Base-by-base conservation (phyloP, 2,329 filamentous ascomycete species). In the Aphanoascus verrucosus region DNA sequence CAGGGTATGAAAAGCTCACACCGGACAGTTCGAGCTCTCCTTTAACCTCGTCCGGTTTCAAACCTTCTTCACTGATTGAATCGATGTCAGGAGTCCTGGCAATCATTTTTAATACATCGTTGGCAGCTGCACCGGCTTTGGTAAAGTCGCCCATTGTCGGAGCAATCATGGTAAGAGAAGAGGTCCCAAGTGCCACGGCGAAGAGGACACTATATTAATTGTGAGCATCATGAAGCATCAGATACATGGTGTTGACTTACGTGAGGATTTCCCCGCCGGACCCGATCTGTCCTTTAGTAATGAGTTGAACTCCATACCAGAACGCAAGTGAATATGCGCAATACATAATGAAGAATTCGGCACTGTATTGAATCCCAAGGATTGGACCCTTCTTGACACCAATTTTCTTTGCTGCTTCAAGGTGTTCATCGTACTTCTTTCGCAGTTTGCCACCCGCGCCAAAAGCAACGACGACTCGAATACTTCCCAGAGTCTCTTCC, bases 391-490 rank as follows among this genome's bases (percentile, higher is more conserved):
- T 63, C 17, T 63, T 63, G 41, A 64, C 57, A 2, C 64, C 66
- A 5, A 58, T 57, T 2, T 40, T 46, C 41, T 64, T 61, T 1
- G 63, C 64, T 2, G 59, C 56, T 7, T 58, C 55, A 8, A 67
- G 52, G 28, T 64, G 57, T 2, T 57, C 37, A 7, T 66, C 60
- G 41, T 66, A 68, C 42, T 63, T 64, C 15, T 47, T 41, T 1
- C 62, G 62, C 7, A 68, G 57, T 3, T 60, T 60, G 5, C 61
- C 58, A 17, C 60, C 59, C 0, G 63, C 62, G 55, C 74, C 73
- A 58, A 78, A 78, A 0, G 73, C 73, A 46, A 71, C 68, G 7
- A 79, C 72, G 0, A 74, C 78, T 2, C 72, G 68, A 55, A 79
- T 73, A 0, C 73, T 75, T 6, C 69, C 69, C 38, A 79, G 67